A percentile compares a stretch with the other conserved stretches of the same genome.
phyloP scores from a whole-genome alignment of 148 eudicot genomes.

The Bassia scoparia region DNA sequence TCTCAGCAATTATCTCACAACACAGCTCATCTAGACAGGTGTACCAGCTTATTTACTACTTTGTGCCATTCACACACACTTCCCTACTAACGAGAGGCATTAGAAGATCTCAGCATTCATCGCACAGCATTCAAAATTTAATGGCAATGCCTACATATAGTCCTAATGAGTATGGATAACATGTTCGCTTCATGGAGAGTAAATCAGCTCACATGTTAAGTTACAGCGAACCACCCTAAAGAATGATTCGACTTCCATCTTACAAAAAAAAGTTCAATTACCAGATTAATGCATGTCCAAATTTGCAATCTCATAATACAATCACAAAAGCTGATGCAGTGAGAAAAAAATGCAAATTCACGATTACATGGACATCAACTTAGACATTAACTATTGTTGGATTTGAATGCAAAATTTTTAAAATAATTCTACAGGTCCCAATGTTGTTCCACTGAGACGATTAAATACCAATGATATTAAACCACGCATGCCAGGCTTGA shows the following conservation, averaged over 20 bases:
- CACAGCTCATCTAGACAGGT: conserved; percentile 70
- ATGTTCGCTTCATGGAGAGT: not conserved
- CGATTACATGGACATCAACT: not conserved
- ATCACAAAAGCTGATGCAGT: not conserved
- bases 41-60: conserved; percentile 78
- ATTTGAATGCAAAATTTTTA: not conserved
- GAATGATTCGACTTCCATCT: not conserved
- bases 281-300: conserved; percentile 1
- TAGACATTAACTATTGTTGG: not conserved
- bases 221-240: not conserved
- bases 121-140: not conserved
- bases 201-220: not conserved
- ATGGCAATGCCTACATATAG: not conserved
- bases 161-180: not conserved
- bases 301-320: not conserved
- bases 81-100: conserved; percentile 42
- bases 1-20: conserved; percentile 90
- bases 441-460: not conserved
- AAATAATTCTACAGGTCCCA: not conserved
- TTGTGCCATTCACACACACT: conserved; percentile 86
- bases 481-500: not conserved
- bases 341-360: not conserved
- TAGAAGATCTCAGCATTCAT: not conserved
- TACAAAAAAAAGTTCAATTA: not conserved
- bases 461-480: not conserved